phyloP scores from a whole-genome alignment of 2,329 filamentous ascomycete species.

The Penicillium psychrosexuale region DNA sequence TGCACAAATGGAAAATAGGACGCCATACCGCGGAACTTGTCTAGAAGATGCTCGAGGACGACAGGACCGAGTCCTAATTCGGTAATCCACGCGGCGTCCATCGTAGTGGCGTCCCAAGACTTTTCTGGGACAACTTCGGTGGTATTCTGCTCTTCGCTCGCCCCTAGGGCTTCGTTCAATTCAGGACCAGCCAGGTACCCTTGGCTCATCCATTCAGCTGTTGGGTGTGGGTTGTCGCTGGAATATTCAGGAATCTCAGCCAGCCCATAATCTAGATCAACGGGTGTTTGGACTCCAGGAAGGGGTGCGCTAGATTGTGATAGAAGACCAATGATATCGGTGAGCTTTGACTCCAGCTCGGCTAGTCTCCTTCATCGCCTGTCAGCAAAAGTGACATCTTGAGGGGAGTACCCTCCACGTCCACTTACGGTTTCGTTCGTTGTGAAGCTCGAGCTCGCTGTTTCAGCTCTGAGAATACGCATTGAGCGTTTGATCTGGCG shows the following conservation, averaged over 20 bases:
- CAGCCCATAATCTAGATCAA: neutral
- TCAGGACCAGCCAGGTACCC: neutral
- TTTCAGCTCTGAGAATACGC: constrained; percentile 12
- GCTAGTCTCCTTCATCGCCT: constrained; percentile 11
- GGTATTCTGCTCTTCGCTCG: neutral
- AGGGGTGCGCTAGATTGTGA: constrained; percentile 4
- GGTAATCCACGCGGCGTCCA: constrained; percentile 5
- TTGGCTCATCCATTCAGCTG: neutral
- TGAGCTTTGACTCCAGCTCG: constrained; percentile 14
- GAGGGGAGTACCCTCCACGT: neutral
- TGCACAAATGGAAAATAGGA: constrained; percentile 16
- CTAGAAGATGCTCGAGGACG: constrained; percentile 10
- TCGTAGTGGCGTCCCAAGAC: neutral
- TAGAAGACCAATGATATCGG: constrained; percentile 15
- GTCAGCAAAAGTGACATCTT: constrained; percentile 3
- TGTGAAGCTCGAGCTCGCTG: constrained; percentile 13
- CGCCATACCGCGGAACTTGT: constrained; percentile 13
- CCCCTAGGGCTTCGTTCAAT: neutral
- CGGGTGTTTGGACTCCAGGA: neutral
- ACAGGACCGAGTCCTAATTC: constrained; percentile 3
- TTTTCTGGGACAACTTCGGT: neutral
- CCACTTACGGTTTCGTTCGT: constrained; percentile 12
- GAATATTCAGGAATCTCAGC: neutral
- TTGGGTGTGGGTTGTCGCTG: neutral
- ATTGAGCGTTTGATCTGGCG: constrained; percentile 16